A percentile compares a stretch with the other conserved stretches of the same genome.
phyloP scores from a whole-genome alignment of 768 basidiomycete genomes.

The Boletus fagicola region DNA sequence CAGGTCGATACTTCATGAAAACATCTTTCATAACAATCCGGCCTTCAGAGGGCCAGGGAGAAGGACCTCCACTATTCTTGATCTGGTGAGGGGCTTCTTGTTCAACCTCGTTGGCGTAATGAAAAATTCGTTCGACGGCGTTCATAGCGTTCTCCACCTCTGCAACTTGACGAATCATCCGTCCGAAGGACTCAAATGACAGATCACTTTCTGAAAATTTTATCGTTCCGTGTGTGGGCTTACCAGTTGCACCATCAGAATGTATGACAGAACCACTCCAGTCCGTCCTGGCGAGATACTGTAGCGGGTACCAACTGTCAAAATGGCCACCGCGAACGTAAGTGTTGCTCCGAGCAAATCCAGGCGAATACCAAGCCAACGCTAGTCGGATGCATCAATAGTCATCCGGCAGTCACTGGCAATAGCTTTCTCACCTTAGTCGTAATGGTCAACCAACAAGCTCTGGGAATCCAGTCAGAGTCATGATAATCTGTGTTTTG shows the following conservation, averaged over 20 bases:
- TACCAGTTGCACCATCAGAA: constrained; percentile 75
- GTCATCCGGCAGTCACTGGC: background rate
- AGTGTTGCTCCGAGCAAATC: constrained; percentile 75
- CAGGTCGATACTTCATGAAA: constrained; percentile 80
- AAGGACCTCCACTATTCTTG: constrained; percentile 54
- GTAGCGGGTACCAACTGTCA: constrained; percentile 72
- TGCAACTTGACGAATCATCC: constrained; percentile 72
- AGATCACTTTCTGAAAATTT: background rate
- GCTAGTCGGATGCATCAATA: constrained; percentile 33
- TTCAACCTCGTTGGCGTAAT: constrained; percentile 78
- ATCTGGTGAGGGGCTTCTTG: constrained; percentile 76
- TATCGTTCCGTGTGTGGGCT: constrained; percentile 18
- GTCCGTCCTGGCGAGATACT: constrained; percentile 78
- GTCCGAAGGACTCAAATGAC: constrained; percentile 53
- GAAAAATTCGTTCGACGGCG: constrained; percentile 78
- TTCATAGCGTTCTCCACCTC: constrained; percentile 96
- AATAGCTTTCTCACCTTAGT: constrained; percentile 55
- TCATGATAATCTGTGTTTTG: background rate
- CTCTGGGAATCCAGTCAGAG: constrained; percentile 36
- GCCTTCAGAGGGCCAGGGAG: constrained; percentile 75
- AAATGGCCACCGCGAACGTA: constrained; percentile 75
- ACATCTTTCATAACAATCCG: constrained; percentile 72
- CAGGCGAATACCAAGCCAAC: constrained; percentile 89
- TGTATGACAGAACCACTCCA: constrained; percentile 74
- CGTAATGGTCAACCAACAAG: constrained; percentile 82